Evolutionary conservation across 495 filamentous ascomycete species (phyloP), one percentile per base, ranked within the genome.

Genomic region (Saxophila tyrrhenica): DNA sequence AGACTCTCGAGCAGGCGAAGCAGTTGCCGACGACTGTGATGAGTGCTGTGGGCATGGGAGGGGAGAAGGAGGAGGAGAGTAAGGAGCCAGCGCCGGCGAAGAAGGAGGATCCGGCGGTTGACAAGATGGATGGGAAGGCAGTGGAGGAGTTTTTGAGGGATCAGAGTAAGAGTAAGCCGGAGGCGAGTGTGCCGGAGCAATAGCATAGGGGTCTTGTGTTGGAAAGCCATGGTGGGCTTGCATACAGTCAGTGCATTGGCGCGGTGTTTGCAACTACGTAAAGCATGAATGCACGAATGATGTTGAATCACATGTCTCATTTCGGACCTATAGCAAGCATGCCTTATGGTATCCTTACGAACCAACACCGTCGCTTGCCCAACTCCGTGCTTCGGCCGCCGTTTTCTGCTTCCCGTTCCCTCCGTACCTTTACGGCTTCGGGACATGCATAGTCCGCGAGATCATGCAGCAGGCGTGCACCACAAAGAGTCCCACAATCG

Each of bases 371-470:
- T 7, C 13, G 29, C 42, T 44, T 44, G 8, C 42, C 42, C 42
- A 7, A 17, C n/a, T 44, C 42, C n/a, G 20, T 9, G 10, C 35
- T 39, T 39, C 9, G 9, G 35, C 10, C 35, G 10, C 35, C n/a
- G 10, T 39, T 39, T 39, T 39, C n/a, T 39, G 9, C 35, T 39
- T 39, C n/a, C 35, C 35, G 10, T 10, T 39, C n/a, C 35, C n/a
- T 53, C 47, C n/a, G 10, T n/a, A n/a, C 20, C 42, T 46, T 50
- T 69, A 96, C 45, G 89, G 87, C 77, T 98, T 98, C n/a, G 92
- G 92, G 41, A 98, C 89, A 65, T 94, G 89, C 65, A 98, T 78
- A 29, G 80, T 87, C 76, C 89, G 91, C 72, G 87, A 94, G 56
- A 90, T 83, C 92, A 98, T 96, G 62, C 88, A 67, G 62, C 86